Base-by-base conservation (phyloP, 2,329 filamentous ascomycete genomes). In the Calonectria honghensis region DNA sequence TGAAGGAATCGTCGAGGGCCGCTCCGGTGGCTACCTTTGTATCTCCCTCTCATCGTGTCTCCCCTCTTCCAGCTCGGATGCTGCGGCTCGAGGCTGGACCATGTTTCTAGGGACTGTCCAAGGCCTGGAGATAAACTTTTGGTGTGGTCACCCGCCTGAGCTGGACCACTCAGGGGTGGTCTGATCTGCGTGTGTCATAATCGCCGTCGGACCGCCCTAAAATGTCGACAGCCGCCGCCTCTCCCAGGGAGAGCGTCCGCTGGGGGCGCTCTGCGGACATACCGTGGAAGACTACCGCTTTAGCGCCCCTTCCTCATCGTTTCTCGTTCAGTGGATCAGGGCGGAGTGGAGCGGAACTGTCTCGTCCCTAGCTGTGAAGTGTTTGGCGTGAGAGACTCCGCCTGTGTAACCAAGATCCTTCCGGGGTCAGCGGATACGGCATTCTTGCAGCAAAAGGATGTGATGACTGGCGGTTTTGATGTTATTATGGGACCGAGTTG, bases 331-430 rank as follows among this genome's bases (percentile, higher is more conserved):
- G 2, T 16, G n/a, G 35, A 29, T 39, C 16, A 63, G 57, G 37
- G 35, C 27, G 32, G 52, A 18, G 57, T 61, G 57, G 57, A 37
- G 57, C 24, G 24, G 24, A 7, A 63, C 16, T 63, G 14, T 24
- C 14, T 63, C 32, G 13, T 29, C 57, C 4, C 57, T 24, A 63
- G 16, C 41, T 24, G n/a, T 16, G 35, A 37, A 41, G 14, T 13
- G n/a, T 18, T 29, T 11, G 39, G 13, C 35, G 27, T 14, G 6
- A 20, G 24, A 6, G 14, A 14, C 57, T 37, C 57, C 24, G 37
- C 20, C 35, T 63, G 57, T 63, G 57, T 63, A 63, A 63, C 57
- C 57, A 63, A 41, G 57, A 63, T 41, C n/a, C 35, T 7, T 39
- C n/a, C 31, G 57, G 57, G 37, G 24, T 13, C 24, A 16, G 24